Evolutionary conservation across 2,329 filamentous ascomycete genomes (phyloP), one percentile per base, ranked within the genome.

Genomic region (Claviceps sp.): DNA sequence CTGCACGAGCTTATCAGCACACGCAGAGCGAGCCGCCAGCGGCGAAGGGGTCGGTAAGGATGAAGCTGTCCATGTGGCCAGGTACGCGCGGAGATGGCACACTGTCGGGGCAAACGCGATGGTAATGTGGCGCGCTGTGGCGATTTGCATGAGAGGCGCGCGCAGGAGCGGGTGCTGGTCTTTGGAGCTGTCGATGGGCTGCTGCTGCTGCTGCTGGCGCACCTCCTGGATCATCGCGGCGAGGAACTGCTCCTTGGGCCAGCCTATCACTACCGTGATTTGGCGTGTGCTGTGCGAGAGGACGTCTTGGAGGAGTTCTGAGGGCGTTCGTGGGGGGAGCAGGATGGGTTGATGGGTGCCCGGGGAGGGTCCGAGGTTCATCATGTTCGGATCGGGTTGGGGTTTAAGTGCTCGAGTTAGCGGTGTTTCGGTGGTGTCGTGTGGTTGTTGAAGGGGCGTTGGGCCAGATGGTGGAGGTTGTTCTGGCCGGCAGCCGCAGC

Each of bases 101-200:
- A 93, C 76, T 2, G 85, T 88, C 0, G 87, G 81, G 51, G 81
- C 78, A 67, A 94, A 96, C 39, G 80, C 70, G 8, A 90, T 66
- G 51, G 78, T 80, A 56, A 94, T 76, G 59, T 83, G 80, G 34
- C 81, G 78, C 7, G 87, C 84, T 3, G 78, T 75, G 47, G 83
- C 78, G 30, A 90, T 73, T 56, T 87, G 77, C 51, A 82, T 76
- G 14, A 95, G 77, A 0, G 85, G 82, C 30, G 82, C 78, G 16
- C 73, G 70, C 6, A 87, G 68, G 7, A 89, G 70, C 22, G 54
- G 56, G 47, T 59, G 62, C 47, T 47, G 50, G 41, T 16, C 50
- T 2, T 14, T 14, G 30, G 30, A 30, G 10, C 16, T 14, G 17
- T 4, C 56, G 38, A 43, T 43, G 41, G 39, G 40, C 4, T 42